Evolutionary conservation across 2,329 filamentous ascomycete species (phyloP).

Genomic region (Cercospora sp.): DNA sequence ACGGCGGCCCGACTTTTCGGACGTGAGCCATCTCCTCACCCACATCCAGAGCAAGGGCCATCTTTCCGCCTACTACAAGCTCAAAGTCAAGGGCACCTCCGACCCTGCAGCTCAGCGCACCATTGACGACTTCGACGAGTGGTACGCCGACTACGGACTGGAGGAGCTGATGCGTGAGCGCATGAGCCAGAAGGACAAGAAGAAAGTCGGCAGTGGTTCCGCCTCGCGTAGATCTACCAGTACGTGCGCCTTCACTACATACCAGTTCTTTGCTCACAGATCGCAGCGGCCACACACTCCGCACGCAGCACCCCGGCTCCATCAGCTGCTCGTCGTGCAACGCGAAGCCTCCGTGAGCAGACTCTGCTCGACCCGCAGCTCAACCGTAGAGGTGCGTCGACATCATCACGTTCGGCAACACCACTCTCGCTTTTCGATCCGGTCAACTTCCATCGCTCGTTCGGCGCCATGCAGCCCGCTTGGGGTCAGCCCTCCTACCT

Average conservation of each 20-base stretch:
- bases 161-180: slow-evolving; percentile 74
- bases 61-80: slow-evolving; percentile 77
- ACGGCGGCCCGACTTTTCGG: slow-evolving; percentile 77
- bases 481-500: slow-evolving; percentile 34
- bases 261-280: background rate
- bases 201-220: slow-evolving; percentile 22
- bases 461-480: slow-evolving; percentile 42
- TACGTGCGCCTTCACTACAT: slow-evolving; percentile 15
- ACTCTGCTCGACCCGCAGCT: slow-evolving; percentile 37
- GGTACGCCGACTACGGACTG: slow-evolving; percentile 74
- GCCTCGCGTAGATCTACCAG: slow-evolving; percentile 23
- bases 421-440: slow-evolving; percentile 27
- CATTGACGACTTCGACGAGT: slow-evolving; percentile 70
- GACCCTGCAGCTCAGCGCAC: slow-evolving; percentile 58
- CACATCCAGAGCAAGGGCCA: slow-evolving; percentile 94
- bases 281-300: slow-evolving; percentile 20
- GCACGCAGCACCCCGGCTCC: slow-evolving; percentile 31
- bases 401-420: slow-evolving; percentile 29
- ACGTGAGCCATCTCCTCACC: slow-evolving; percentile 87
- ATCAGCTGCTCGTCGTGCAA: slow-evolving; percentile 12
- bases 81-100: slow-evolving; percentile 69
- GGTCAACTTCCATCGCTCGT: slow-evolving; percentile 28
- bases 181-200: slow-evolving; percentile 73
- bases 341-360: slow-evolving; percentile 32
- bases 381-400: slow-evolving; percentile 19